Base-by-base conservation (phyloP, 192 early-diverging fungal species). In the Physocladia obscura region DNA sequence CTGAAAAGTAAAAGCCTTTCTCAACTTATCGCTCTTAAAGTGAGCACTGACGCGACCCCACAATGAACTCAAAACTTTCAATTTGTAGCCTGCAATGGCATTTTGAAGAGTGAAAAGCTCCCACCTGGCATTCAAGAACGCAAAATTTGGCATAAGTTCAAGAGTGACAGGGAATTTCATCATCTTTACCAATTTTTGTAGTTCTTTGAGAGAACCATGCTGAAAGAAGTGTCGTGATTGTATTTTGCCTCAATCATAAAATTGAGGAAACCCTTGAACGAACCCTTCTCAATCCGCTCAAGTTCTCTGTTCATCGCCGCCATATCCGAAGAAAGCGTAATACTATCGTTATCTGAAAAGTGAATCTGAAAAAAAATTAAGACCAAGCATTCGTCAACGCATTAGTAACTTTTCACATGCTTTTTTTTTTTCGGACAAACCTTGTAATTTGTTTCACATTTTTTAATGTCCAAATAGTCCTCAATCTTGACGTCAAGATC, bases 1-100 rank as follows among this genome's bases (percentile, higher is more conserved):
- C 61, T 87, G 85, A 52, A 87, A 86, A 6, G 84, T 84, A 62
- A 87, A 82, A 0, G 83, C 83, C 76, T 80, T 78, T 27, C 79
- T 49, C 57, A 86, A 73, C 69, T 86, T 80, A 51, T 82, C 80
- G n/a, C 64, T 75, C 49, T 67, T 58, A 62, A 86, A 86, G 51
- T 74, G 83, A 8, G 63, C 74, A 31, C 69, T 49, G 4, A 74
- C 79, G 31, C 83, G 63, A 21, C 55, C 39, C 59, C 81, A 86
- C 8, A 82, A 39, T 4, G 70, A 80, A 24, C 56, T 40, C 36
- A 80, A 63, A 2, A 86, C 49, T 67, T 85, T 79, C n/a, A 86
- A 63, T 27, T 77, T 76, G 54, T 76, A 62, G 3, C 76, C 40
- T 6, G 65, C 72, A 0, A 74, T 71, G 2, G 77, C 56, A 51